These are phyloP conservation scores for Hondaea fermentalgiana DNA, from an alignment of 108 stramenopile species.

Conservation along the genomic window DNA sequence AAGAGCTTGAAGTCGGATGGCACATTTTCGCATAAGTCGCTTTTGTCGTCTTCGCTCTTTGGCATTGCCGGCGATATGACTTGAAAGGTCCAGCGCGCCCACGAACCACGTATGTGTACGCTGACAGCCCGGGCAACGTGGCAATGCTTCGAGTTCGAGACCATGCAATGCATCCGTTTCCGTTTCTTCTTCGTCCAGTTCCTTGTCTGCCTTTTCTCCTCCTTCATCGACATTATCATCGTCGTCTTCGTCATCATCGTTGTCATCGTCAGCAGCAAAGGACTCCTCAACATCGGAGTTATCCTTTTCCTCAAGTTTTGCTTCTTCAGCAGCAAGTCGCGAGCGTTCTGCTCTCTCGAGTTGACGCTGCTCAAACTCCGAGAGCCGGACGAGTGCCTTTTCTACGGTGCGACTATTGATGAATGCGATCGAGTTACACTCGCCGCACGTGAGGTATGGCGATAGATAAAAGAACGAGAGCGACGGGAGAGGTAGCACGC, in stretches of 20 bases:
- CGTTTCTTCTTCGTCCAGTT: neutral
- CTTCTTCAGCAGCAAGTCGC: neutral
- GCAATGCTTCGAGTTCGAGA: neutral
- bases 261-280: neutral
- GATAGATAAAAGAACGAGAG: neutral
- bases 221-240: neutral
- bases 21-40: neutral
- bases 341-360: neutral
- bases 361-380: neutral
- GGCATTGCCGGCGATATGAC: neutral
- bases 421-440: neutral
- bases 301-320: neutral
- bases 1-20: neutral
- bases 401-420: neutral
- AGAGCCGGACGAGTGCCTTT: neutral
- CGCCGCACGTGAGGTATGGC: neutral
- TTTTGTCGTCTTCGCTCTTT: neutral
- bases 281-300: neutral
- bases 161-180: neutral
- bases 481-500: neutral
- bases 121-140: neutral
- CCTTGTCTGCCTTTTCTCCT: neutral
- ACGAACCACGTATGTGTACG: slow-evolving; percentile 2
- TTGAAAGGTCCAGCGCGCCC: neutral
- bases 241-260: neutral